These are phyloP conservation scores for Neurospora cerealis DNA, from an alignment of 495 filamentous ascomycete genomes.

Conservation along the genomic window DNA sequence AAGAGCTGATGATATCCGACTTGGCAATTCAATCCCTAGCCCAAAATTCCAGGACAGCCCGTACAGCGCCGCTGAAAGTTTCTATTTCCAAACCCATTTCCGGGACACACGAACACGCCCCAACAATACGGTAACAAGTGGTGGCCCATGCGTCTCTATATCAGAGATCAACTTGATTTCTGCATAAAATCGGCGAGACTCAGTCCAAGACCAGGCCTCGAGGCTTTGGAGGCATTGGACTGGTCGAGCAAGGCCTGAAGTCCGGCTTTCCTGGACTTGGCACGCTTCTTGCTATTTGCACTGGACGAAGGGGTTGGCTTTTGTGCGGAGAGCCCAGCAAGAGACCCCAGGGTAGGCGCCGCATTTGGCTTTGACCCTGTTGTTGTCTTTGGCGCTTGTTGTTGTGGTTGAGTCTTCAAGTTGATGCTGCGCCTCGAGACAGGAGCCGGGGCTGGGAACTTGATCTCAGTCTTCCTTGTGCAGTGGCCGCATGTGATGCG, in stretches of 20 bases:
- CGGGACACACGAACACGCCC: no score
- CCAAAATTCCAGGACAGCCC: no score
- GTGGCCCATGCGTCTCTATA: neutral
- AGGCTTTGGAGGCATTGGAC: constrained; percentile 23
- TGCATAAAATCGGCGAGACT: constrained; percentile 45
- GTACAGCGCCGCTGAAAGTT: no score
- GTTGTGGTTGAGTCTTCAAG: constrained; percentile 12
- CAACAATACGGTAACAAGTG: neutral
- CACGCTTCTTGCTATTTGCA: constrained; percentile 43
- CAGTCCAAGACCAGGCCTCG: constrained; percentile 31
- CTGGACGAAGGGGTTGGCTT: constrained; percentile 24
- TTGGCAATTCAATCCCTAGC: no score
- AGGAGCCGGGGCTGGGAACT: constrained; percentile 20
- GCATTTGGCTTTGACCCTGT: constrained; percentile 24
- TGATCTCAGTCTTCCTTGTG: constrained; percentile 26
- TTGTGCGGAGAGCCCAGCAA: neutral
- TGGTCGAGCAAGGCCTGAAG: constrained; percentile 42
- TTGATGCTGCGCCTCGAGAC: constrained; percentile 19
- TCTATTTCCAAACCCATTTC: no score
- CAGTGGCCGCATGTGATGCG: constrained; percentile 38
- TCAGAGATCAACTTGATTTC: constrained; percentile 19
- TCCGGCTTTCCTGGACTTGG: constrained; percentile 43
- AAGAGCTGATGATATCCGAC: no score
- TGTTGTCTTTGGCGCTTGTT: constrained; percentile 31
- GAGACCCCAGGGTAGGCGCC: neutral